These are phyloP conservation scores for Lanmaoa pseudosensibilis DNA, from an alignment of 768 basidiomycete genomes.

Conservation along the genomic window DNA sequence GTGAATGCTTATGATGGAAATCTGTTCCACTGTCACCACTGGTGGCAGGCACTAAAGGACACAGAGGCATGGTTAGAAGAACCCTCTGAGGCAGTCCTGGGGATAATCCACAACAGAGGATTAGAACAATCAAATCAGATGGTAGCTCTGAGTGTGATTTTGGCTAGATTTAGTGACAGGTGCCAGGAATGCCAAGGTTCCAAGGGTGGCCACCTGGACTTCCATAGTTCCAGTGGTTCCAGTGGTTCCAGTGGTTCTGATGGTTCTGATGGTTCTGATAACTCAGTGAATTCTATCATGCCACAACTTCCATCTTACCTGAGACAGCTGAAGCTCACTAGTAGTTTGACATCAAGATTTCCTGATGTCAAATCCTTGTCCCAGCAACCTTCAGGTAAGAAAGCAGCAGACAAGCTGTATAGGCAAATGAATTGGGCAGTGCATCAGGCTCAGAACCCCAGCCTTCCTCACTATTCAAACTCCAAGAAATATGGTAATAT, in stretches of 20 bases:
- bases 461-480: no score
- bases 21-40: not conserved
- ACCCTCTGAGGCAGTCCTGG: not conserved
- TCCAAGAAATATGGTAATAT: no score
- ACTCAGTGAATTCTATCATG: not conserved
- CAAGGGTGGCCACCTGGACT: not conserved
- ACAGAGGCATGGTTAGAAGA: conserved; percentile 1
- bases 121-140: not conserved
- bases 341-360: no score
- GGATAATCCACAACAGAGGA: not conserved
- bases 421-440: no score
- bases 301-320: not conserved
- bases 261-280: not conserved
- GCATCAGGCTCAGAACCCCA: no score
- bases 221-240: not conserved
- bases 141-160: not conserved
- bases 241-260: not conserved
- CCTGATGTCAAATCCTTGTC: no score
- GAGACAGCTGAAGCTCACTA: no score
- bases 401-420: no score
- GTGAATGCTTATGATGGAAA: not conserved
- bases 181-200: not conserved
- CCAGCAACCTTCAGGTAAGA: no score
- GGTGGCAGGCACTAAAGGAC: not conserved
- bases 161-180: conserved; percentile 4